Evolutionary conservation across 1,284 basidiomycete species (phyloP).

Genomic region (Xerocomus nothofagi): DNA sequence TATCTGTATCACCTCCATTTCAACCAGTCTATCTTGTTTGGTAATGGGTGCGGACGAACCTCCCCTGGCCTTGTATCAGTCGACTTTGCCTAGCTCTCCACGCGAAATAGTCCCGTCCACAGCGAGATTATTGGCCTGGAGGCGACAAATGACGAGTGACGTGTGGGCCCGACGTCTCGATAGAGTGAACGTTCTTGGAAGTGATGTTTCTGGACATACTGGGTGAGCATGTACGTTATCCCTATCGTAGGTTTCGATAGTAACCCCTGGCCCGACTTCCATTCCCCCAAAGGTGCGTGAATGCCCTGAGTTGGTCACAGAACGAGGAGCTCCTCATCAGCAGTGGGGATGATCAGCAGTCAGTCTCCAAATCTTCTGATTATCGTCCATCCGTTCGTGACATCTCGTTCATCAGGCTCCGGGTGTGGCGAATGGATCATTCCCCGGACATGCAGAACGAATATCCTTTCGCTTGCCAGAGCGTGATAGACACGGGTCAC

Average conservation of each 20-base stretch:
- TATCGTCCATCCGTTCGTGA: conserved; percentile 30
- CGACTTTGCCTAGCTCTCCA: conserved; percentile 3
- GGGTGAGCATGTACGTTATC: conserved; percentile 45
- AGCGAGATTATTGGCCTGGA: conserved; percentile 28
- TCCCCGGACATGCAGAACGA: conserved; percentile 32
- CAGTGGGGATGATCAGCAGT: conserved; percentile 85
- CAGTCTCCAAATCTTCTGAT: conserved; percentile 33
- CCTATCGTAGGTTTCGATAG: not conserved
- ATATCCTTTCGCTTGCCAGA: conserved; percentile 63
- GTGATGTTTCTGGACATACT: conserved; percentile 56
- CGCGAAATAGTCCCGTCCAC: conserved; percentile 22
- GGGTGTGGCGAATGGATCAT: conserved; percentile 65
- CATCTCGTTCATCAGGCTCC: conserved; percentile 43
- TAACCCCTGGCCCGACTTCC: not conserved
- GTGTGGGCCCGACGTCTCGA: conserved; percentile 40
- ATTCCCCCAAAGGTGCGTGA: conserved; percentile 62
- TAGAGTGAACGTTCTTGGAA: conserved; percentile 64
- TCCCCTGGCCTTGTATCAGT: conserved; percentile 2
- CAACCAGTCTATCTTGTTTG: not conserved
- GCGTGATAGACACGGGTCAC: conserved; percentile 77
- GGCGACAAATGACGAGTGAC: conserved; percentile 23
- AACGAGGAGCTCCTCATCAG: conserved; percentile 74
- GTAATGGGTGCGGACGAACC: conserved; percentile 18
- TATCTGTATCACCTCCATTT: not conserved
- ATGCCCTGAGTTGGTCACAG: conserved; percentile 81